Percentiles rank a stretch among this genome's conserved stretches.
These are phyloP conservation scores for Hypoxylon sp. DNA, from an alignment of 2,329 filamentous ascomycete species.

Conservation along the genomic window DNA sequence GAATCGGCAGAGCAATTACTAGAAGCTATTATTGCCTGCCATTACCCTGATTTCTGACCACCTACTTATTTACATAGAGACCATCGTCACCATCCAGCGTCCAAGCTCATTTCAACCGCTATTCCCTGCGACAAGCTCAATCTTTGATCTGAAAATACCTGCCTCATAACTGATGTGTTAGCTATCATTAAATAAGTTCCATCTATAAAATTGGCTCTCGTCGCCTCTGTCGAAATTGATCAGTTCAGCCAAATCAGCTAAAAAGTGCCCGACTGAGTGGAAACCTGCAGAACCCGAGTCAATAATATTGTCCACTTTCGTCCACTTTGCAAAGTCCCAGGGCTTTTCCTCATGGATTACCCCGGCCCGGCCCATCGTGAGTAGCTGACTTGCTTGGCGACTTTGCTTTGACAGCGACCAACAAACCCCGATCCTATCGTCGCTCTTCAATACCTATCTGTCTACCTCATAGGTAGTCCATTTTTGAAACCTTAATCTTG, in stretches of 20 bases:
- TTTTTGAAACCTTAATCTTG: slow-evolving; percentile 13
- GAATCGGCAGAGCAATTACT: slow-evolving; percentile 36
- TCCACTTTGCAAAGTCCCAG: slow-evolving; percentile 30
- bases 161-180: slow-evolving; percentile 6
- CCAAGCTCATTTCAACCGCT: slow-evolving; percentile 6
- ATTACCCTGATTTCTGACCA: slow-evolving; percentile 23
- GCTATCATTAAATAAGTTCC: slow-evolving; percentile 11
- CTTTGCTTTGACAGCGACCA: slow-evolving; percentile 37
- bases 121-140: slow-evolving; percentile 5
- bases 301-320: slow-evolving; percentile 41
- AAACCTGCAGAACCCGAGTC: slow-evolving; percentile 41
- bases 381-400: slow-evolving; percentile 41
- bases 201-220: slow-evolving; percentile 20
- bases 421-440: slow-evolving; percentile 25
- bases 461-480: background rate
- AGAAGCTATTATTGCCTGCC: slow-evolving; percentile 20
- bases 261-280: slow-evolving; percentile 35
- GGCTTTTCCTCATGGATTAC: slow-evolving; percentile 42
- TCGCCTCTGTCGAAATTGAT: slow-evolving; percentile 22
- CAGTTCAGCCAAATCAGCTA: slow-evolving; percentile 22
- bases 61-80: slow-evolving; percentile 7
- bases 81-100: slow-evolving; percentile 21
- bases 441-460: slow-evolving; percentile 27
- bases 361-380: slow-evolving; percentile 42
- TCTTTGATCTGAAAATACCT: slow-evolving; percentile 1